Evolutionary conservation across 805 yeast species (phyloP).

Genomic region (Yarrowia yakushimensis): DNA sequence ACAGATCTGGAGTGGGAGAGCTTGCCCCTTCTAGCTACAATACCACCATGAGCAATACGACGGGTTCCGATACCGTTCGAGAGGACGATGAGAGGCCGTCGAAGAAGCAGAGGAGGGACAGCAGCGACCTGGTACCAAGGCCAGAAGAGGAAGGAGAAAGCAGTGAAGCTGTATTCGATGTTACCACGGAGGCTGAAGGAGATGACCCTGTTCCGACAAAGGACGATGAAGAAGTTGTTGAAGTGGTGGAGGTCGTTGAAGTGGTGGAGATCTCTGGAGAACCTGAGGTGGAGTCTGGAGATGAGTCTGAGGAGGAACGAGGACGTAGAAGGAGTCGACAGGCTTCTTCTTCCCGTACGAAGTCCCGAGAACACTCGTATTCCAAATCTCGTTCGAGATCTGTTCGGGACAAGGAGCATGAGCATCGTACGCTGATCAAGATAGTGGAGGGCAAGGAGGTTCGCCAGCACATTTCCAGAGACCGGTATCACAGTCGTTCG

Average conservation of each 20-base stretch:
- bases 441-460: not conserved
- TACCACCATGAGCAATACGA: not conserved
- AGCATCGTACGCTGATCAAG: not conserved
- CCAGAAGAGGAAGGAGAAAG: not conserved
- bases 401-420: not conserved
- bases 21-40: not conserved
- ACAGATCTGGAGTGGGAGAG: not conserved
- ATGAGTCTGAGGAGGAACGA: not conserved
- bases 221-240: not conserved
- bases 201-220: too few relatives aligned
- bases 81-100: not conserved
- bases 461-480: not conserved
- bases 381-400: constrained; percentile 16
- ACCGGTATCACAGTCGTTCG: not conserved
- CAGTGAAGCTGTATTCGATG: not conserved
- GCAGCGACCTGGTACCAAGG: not conserved
- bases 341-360: not conserved
- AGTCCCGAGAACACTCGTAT: constrained; percentile 4
- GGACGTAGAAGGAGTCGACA: not conserved
- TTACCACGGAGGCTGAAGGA: constrained; percentile 1
- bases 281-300: too few relatives aligned
- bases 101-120: not conserved
- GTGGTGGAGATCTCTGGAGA: too few relatives aligned
- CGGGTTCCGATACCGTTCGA: not conserved
- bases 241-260: not conserved